Conservation (phyloP, 352 stramenopile genomes). For the Phytophthora brassicae region DNA sequence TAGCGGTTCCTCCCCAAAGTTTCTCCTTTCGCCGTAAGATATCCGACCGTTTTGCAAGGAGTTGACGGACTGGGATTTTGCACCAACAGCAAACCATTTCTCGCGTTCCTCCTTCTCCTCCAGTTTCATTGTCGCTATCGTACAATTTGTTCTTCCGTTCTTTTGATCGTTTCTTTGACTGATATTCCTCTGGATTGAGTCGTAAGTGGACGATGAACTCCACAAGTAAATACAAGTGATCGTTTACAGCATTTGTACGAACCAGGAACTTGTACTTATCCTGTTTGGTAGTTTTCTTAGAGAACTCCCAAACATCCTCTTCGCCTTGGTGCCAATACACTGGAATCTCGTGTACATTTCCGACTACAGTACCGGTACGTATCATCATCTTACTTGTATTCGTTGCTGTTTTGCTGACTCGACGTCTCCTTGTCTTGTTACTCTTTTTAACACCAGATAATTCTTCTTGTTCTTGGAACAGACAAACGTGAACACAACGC, state of each 20-base stretch:
- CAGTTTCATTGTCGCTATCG: constrained; percentile 16
- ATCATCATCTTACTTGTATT: constrained; percentile 1
- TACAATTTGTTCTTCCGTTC: constrained; percentile 10
- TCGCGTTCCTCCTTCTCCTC: constrained; percentile 16
- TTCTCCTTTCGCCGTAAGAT: constrained; percentile 57
- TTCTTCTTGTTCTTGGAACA: constrained; percentile 70
- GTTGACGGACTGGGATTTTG: constrained; percentile 62
- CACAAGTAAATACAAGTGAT: constrained; percentile 65
- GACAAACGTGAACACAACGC: constrained; percentile 75
- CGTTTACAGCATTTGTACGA: constrained; percentile 69
- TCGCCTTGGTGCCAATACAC: constrained; percentile 68
- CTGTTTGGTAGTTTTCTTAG: constrained; percentile 68
- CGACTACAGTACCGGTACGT: constrained; percentile 49
- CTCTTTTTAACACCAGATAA: constrained; percentile 17
- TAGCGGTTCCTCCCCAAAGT: constrained; percentile 65
- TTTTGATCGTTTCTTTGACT: constrained; percentile 18
- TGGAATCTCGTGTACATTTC: constrained; percentile 79
- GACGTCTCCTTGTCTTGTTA: neutral
- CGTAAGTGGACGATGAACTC: constrained; percentile 76
- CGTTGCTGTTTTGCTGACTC: constrained; percentile 1
- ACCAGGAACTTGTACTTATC: constrained; percentile 86
- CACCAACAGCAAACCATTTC: constrained; percentile 84
- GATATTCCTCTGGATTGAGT: constrained; percentile 31
- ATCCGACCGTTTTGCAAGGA: constrained; percentile 50
- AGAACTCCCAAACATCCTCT: constrained; percentile 86